Percentiles rank a stretch among this genome's conserved stretches.
Conservation (phyloP, 805 yeast genomes). For the Starmerella kuoi region DNA sequence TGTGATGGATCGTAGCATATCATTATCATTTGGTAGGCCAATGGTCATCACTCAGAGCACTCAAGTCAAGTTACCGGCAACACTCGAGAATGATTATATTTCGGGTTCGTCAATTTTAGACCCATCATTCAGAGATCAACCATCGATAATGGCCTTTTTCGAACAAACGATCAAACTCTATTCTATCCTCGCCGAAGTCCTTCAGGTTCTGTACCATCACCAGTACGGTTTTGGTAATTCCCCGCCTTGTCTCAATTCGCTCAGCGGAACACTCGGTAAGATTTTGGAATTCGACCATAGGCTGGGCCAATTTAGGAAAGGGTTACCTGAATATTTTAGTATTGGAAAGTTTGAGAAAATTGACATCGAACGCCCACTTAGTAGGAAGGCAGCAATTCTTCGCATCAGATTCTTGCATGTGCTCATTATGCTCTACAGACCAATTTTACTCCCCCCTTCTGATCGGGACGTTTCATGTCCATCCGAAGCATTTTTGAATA, state of each 20-base stretch:
- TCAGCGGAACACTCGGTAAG: neutral
- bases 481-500: neutral
- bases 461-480: neutral
- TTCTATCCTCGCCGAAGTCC: neutral
- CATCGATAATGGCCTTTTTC: neutral
- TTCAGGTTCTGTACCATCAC: neutral
- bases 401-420: neutral
- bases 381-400: neutral
- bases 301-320: neutral
- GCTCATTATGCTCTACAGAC: neutral
- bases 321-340: neutral
- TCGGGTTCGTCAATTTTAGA: neutral
- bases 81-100: neutral
- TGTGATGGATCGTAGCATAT: neutral
- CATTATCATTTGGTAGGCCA: neutral
- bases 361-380: neutral
- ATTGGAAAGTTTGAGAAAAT: neutral
- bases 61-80: neutral
- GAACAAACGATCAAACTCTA: neutral
- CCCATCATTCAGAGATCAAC: neutral
- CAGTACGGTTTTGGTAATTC: neutral
- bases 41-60: neutral
- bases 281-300: neutral
- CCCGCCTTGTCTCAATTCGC: neutral
- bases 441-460: neutral